Evolutionary conservation across 345 rosid species (phyloP), one percentile per base, ranked within the genome.

Genomic region (Brassica juncea): DNA sequence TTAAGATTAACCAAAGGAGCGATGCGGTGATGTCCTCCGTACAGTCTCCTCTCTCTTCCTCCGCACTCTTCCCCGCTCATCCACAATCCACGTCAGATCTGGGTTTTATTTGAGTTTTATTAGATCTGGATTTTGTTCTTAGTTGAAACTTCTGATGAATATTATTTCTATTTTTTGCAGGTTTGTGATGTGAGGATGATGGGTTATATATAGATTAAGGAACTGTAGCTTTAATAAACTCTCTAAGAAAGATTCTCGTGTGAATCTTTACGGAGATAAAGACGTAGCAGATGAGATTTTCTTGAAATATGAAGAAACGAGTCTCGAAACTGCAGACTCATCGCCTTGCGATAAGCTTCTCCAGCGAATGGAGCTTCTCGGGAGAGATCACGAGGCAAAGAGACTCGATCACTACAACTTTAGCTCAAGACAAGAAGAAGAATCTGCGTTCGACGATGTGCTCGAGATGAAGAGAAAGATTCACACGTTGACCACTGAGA

Each of bases 401-500:
- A 83, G 80, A 72, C 83, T 25, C 1, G 88, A 83, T 72, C 86
- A 86, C 73, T 70, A 77, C 68, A 55, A 2, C 39, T 82, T 35
- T 35, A 35, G 2, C 42, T 1, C 42, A 28, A 81, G 75, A 70
- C 76, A 57, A 16, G 68, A 85, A 1, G 89, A 84, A 37, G 19
- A 19, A 19, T 57, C 23, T 32, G n/a, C 28, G 10, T n/a, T 6
- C 44, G 87, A 85, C 65, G 88, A 84, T 77, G 47, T 88, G 66
- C 54, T 35, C 3, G 92, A 88, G 86, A 82, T 84, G 42, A 86
- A 83, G 74, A 73, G 81, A 75, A 88, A 84, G 83, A 32, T 90
- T 75, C 86, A 85, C 0, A 78, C 84, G 73, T 66, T 91, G 75
- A 80, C 87, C n/a, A 39, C 73, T 9, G 98, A 94, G 77, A 94